A percentile compares a stretch with the other conserved stretches of the same genome.
Evolutionary conservation across 73 alveolate genomes (phyloP).

Genomic region (Paramecium caudatum): DNA sequence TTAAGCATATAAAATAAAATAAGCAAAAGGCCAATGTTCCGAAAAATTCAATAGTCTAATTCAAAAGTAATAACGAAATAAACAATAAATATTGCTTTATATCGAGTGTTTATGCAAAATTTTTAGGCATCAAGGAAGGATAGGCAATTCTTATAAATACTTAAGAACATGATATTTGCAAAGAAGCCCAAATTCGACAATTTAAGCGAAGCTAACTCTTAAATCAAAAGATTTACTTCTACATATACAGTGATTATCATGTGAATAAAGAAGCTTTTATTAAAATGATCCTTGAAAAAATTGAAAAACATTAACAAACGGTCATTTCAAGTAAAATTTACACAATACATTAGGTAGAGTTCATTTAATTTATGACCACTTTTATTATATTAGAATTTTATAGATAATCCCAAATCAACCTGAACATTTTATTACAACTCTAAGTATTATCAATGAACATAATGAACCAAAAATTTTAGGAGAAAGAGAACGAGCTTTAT

Average conservation of each 20-base stretch:
- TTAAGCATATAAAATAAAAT: background rate
- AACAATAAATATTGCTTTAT: background rate
- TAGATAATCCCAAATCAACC: slow-evolving; percentile 30
- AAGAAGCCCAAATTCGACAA: background rate
- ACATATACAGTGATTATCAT: background rate
- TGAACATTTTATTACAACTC: background rate
- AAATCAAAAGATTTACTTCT: background rate
- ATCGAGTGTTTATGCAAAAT: background rate
- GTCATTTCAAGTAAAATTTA: background rate
- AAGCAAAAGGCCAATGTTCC: slow-evolving; percentile 1
- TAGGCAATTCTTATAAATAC: background rate
- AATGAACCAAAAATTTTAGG: slow-evolving; percentile 2
- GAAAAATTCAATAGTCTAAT: background rate
- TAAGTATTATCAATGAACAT: background rate
- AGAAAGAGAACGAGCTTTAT: background rate
- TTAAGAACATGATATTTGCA: background rate
- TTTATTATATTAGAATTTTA: slow-evolving; percentile 19
- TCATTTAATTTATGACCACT: background rate
- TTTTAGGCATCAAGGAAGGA: slow-evolving; percentile 25
- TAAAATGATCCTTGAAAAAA: background rate
- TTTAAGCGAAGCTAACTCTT: background rate
- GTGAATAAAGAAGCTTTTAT: background rate
- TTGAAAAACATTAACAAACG: background rate
- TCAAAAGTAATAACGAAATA: background rate
- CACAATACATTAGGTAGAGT: slow-evolving; percentile 20